Conservation (phyloP, 164 flowering plant genomes). For the Aristolochia fimbriata region DNA sequence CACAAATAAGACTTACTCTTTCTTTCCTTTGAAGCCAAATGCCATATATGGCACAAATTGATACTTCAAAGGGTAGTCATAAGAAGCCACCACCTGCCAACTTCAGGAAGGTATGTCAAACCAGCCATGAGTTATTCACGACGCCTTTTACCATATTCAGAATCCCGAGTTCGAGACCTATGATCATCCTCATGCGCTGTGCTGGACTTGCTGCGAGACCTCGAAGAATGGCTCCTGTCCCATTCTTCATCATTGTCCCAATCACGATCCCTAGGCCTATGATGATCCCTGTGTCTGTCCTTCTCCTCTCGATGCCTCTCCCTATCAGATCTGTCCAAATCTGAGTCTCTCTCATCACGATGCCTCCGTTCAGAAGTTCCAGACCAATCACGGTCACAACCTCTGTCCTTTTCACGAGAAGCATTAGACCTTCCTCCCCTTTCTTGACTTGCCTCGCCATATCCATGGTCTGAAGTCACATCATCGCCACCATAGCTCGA, state of each 20-base stretch:
- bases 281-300: slow-evolving; percentile 50
- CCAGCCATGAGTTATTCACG: slow-evolving; percentile 25
- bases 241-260: slow-evolving; percentile 17
- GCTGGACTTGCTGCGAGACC: slow-evolving; percentile 61
- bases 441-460: slow-evolving; percentile 51
- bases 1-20: slow-evolving; percentile 40
- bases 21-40: slow-evolving; percentile 21
- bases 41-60: slow-evolving; percentile 11
- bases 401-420: slow-evolving; percentile 55
- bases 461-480: slow-evolving; percentile 57
- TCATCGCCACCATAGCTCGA: slow-evolving; percentile 69
- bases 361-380: slow-evolving; percentile 46
- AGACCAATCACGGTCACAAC: slow-evolving; percentile 54
- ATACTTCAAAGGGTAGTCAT: slow-evolving; percentile 8
- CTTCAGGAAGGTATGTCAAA: background rate
- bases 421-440: slow-evolving; percentile 45
- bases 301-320: slow-evolving; percentile 64
- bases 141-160: slow-evolving; percentile 75
- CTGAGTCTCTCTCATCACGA: slow-evolving; percentile 53
- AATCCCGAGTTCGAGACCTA: slow-evolving; percentile 71
- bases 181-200: slow-evolving; percentile 54
- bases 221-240: slow-evolving; percentile 70
- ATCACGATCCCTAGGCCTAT: slow-evolving; percentile 10
- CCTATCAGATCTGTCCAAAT: slow-evolving; percentile 54
- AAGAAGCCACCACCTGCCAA: background rate